Evolutionary conservation across 2,329 filamentous ascomycete species (phyloP).

Genomic region (Penicillium sp.): DNA sequence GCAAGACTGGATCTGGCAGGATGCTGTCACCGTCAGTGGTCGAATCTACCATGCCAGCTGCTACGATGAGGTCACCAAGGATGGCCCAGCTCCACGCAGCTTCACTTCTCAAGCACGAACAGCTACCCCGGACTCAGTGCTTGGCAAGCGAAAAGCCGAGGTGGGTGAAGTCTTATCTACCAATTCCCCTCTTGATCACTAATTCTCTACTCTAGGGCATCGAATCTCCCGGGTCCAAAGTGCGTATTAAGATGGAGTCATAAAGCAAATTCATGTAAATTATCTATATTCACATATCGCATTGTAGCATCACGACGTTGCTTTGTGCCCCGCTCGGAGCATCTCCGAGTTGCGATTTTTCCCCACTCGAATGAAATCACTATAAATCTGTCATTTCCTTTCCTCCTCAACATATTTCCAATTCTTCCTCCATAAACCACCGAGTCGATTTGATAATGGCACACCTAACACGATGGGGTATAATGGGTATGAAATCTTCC

Average conservation of each 20-base stretch:
- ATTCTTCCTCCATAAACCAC: slow-evolving; percentile 49
- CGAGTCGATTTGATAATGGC: slow-evolving; percentile 24
- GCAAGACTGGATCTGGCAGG: slow-evolving; percentile 96
- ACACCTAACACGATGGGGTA: slow-evolving; percentile 44
- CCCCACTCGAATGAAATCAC: slow-evolving; percentile 7
- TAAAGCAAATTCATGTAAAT: slow-evolving; percentile 10
- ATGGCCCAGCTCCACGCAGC: slow-evolving; percentile 46
- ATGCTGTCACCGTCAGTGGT: slow-evolving; percentile 74
- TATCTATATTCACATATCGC: neutral
- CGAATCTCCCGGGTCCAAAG: slow-evolving; percentile 38
- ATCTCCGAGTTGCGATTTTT: slow-evolving; percentile 18
- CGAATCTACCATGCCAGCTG: slow-evolving; percentile 89
- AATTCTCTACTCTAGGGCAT: slow-evolving; percentile 23
- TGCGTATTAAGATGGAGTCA: slow-evolving; percentile 43
- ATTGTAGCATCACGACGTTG: slow-evolving; percentile 20
- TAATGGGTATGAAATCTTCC: slow-evolving; percentile 37
- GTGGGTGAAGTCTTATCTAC: slow-evolving; percentile 34
- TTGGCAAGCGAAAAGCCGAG: slow-evolving; percentile 76
- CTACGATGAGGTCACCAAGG: slow-evolving; percentile 75
- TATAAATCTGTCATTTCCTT: neutral
- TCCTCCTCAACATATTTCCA: slow-evolving; percentile 57
- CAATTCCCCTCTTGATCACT: neutral
- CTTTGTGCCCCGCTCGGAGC: slow-evolving; percentile 28
- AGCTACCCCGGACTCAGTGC: slow-evolving; percentile 61
- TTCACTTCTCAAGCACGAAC: slow-evolving; percentile 43